A percentile compares a stretch with the other conserved stretches of the same genome.
Evolutionary conservation across 208 protist genomes (phyloP).

Genomic region (Crithidia brevicula): DNA sequence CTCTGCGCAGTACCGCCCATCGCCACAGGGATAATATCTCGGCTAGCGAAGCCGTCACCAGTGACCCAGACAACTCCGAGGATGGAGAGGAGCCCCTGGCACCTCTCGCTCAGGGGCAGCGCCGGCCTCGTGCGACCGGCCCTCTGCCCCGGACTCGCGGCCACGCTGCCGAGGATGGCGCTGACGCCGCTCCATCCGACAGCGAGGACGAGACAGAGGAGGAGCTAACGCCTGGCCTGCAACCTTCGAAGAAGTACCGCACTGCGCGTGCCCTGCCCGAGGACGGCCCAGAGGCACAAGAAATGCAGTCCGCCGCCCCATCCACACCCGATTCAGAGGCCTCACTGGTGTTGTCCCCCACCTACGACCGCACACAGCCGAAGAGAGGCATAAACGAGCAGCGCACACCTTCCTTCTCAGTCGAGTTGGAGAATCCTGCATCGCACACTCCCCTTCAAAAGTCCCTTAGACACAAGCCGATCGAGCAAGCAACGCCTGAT

Average conservation of each 20-base stretch:
- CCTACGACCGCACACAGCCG: conserved; percentile 5
- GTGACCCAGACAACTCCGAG: neutral
- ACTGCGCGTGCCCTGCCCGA: neutral
- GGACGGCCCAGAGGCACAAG: neutral
- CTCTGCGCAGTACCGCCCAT: conserved; percentile 13
- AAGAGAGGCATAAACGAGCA: neutral
- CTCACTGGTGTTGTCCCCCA: neutral
- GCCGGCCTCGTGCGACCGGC: neutral
- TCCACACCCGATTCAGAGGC: neutral
- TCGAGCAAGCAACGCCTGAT: neutral
- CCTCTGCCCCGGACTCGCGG: neutral
- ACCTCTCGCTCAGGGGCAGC: neutral
- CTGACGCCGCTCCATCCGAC: neutral
- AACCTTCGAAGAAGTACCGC: neutral
- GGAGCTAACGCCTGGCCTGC: neutral
- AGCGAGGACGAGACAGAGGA: neutral
- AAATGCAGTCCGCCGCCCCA: neutral
- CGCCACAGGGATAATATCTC: neutral
- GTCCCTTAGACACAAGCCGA: neutral
- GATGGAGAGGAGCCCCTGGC: conserved; percentile 1
- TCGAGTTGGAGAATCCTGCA: conserved; percentile 4
- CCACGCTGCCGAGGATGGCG: conserved; percentile 12
- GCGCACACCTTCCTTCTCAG: neutral
- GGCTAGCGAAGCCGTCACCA: neutral
- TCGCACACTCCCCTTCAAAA: neutral